Evolutionary conservation across 192 early-diverging fungal species (phyloP).

Genomic region (Coemansia sp.): DNA sequence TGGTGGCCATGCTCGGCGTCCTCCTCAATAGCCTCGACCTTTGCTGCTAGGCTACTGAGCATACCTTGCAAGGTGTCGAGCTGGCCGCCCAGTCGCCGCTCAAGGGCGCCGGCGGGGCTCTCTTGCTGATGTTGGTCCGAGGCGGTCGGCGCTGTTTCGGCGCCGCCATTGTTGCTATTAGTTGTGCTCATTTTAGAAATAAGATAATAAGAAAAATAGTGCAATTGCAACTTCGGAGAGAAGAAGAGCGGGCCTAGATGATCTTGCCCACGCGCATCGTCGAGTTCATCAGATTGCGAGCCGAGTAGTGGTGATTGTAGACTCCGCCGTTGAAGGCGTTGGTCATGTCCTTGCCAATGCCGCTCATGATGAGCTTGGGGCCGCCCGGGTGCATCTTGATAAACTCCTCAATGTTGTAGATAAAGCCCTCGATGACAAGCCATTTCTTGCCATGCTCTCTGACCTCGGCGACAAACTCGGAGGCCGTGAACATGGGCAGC

Average conservation of each 20-base stretch:
- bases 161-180: neutral
- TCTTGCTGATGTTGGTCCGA: neutral
- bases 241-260: conserved; percentile 17
- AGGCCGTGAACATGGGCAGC: conserved; percentile 69
- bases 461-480: conserved; percentile 67
- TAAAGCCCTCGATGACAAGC: conserved; percentile 81
- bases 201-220: neutral
- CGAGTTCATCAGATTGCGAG: conserved; percentile 72
- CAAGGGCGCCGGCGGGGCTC: neutral
- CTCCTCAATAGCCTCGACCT: conserved; percentile 22
- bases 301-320: conserved; percentile 90
- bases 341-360: conserved; percentile 86
- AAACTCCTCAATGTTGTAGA: conserved; percentile 84
- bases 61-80: conserved; percentile 15
- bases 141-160: neutral
- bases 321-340: conserved; percentile 88
- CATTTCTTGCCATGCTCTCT: conserved; percentile 69
- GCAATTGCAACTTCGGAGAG: neutral
- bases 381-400: conserved; percentile 91
- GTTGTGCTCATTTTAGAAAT: neutral
- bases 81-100: conserved; percentile 13
- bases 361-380: conserved; percentile 64
- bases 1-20: neutral
- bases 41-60: conserved; percentile 18
- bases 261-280: conserved; percentile 55